Evolutionary conservation across 2,329 filamentous ascomycete species (phyloP).

Genomic region (Pseudopithomyces maydicus): DNA sequence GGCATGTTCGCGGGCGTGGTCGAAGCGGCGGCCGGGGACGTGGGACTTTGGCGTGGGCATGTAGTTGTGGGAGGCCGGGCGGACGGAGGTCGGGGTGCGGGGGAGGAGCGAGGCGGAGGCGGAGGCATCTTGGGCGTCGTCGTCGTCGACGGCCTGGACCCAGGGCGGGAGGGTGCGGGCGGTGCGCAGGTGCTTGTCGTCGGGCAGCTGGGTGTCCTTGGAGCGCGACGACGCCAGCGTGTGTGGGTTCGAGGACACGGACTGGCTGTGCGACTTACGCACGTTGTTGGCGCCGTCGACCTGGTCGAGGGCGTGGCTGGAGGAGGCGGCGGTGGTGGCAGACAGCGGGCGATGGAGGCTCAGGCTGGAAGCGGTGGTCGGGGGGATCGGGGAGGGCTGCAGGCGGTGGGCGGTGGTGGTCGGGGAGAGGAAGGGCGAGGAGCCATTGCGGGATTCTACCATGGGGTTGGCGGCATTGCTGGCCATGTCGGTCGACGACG

Average conservation of each 20-base stretch:
- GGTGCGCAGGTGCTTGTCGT: constrained; percentile 40
- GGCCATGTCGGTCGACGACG: constrained; percentile 29
- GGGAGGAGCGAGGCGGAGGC: constrained; percentile 39
- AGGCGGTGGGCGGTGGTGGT: constrained; percentile 19
- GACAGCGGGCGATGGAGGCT: constrained; percentile 38
- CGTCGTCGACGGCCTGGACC: constrained; percentile 44
- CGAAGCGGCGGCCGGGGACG: constrained; percentile 45
- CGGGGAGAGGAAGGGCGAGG: constrained; percentile 15
- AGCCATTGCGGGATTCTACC: constrained; percentile 31
- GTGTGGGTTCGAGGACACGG: constrained; percentile 41
- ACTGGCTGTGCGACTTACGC: constrained; percentile 40
- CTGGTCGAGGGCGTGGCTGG: constrained; percentile 27
- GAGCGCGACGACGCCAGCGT: constrained; percentile 43
- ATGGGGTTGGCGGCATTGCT: constrained; percentile 25
- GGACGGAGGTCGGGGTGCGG: constrained; percentile 38
- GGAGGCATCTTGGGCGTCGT: constrained; percentile 20
- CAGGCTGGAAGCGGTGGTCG: constrained; percentile 33
- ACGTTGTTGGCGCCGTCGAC: constrained; percentile 24
- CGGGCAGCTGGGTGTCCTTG: constrained; percentile 31
- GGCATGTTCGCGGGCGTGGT: constrained; percentile 44
- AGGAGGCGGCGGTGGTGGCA: constrained; percentile 35
- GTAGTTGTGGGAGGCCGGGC: constrained; percentile 45
- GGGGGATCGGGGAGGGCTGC: constrained; percentile 38
- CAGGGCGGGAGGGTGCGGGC: constrained; percentile 45
- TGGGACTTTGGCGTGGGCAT: constrained; percentile 46